Evolutionary conservation across 2,329 filamentous ascomycete species (phyloP).

Genomic region (Pestalotiopsis sp.): DNA sequence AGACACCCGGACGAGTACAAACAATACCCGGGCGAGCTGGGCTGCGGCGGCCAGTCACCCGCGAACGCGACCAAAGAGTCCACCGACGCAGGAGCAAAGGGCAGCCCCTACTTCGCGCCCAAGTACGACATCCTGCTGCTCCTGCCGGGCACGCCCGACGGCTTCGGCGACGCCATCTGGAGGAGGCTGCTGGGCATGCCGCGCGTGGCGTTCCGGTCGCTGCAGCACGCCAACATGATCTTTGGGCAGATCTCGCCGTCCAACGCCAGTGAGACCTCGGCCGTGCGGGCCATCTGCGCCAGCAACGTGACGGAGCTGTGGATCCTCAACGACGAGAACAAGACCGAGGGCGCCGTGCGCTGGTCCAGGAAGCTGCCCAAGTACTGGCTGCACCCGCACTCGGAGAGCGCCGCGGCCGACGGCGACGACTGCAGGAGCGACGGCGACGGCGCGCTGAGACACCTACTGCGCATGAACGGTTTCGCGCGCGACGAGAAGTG

Average conservation of each 20-base stretch:
- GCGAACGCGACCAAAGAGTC: background rate
- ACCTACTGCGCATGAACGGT: background rate
- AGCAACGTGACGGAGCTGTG: background rate
- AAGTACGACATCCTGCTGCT: background rate
- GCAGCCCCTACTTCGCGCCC: background rate
- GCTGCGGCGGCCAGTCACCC: background rate
- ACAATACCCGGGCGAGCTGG: background rate
- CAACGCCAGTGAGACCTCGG: background rate
- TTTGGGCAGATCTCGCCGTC: background rate
- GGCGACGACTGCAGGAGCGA: background rate
- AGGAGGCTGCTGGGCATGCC: background rate
- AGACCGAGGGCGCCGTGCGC: background rate
- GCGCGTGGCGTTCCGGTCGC: background rate
- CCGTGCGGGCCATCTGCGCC: background rate
- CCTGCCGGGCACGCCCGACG: background rate
- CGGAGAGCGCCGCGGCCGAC: background rate
- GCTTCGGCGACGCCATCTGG: background rate
- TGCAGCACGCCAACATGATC: background rate
- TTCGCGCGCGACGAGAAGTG: background rate
- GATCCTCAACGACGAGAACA: background rate
- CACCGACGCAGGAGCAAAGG: too few relatives aligned
- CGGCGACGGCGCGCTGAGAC: background rate
- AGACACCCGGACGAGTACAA: background rate
- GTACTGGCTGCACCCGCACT: background rate
- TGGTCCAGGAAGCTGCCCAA: background rate